Percentiles rank a stretch among this genome's conserved stretches.
Conservation (phyloP, 2,329 filamentous ascomycete genomes). For the Aspergillus persii region DNA sequence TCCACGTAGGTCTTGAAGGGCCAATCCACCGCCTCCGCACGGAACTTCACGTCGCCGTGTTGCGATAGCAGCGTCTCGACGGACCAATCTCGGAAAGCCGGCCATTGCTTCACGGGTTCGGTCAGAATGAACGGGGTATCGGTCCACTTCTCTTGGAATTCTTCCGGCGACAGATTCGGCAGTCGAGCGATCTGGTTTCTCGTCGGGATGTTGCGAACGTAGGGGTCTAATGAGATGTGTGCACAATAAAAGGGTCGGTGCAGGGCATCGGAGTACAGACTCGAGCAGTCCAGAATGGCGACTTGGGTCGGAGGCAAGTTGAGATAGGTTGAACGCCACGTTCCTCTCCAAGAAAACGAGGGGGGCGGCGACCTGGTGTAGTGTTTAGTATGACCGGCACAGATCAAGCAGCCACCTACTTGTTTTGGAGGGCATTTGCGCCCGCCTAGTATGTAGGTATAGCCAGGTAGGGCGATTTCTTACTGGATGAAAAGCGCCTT, state of each 20-base stretch:
- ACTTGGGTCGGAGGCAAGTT: conserved; percentile 54
- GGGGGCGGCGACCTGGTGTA: conserved; percentile 28
- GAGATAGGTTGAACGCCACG: conserved; percentile 79
- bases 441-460: conserved; percentile 1
- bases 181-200: conserved; percentile 72
- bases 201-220: conserved; percentile 67
- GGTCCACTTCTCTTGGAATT: conserved; percentile 75
- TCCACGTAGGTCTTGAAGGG: conserved; percentile 72
- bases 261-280: conserved; percentile 84
- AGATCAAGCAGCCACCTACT: not conserved
- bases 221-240: conserved; percentile 66
- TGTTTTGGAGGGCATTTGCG: conserved; percentile 3
- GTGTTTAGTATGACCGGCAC: conserved; percentile 1
- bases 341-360: conserved; percentile 69
- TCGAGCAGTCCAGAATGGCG: conserved; percentile 66
- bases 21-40: conserved; percentile 94
- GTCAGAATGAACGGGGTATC: conserved; percentile 84
- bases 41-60: conserved; percentile 69
- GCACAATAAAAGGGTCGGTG: conserved; percentile 90
- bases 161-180: conserved; percentile 64
- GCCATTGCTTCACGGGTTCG: conserved; percentile 76
- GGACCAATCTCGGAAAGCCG: conserved; percentile 71
- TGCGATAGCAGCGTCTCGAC: conserved; percentile 62
- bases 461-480: conserved; percentile 43
- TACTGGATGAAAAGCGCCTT: conserved; percentile 81